A percentile compares a stretch with the other conserved stretches of the same genome.
phyloP scores from a whole-genome alignment of 345 rosid genomes.

The Rubroshorea leprosula region DNA sequence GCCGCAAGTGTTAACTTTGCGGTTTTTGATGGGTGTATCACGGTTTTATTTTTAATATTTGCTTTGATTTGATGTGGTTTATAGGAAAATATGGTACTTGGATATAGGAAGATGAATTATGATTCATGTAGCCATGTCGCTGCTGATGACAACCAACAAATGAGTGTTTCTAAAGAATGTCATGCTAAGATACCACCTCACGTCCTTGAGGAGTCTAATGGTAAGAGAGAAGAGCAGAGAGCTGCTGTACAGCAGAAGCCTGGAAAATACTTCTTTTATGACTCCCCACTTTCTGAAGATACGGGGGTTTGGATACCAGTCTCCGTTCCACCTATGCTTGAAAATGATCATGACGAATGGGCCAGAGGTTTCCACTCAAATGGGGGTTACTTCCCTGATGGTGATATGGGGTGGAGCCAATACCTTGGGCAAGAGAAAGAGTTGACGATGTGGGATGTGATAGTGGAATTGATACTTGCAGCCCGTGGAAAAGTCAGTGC shows the following conservation, averaged over 20 bases:
- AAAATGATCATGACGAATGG: conserved; percentile 61
- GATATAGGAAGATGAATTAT: conserved; percentile 9
- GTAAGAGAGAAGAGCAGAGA: conserved; percentile 16
- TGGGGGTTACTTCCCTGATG: conserved; percentile 91
- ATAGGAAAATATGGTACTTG: conserved; percentile 13
- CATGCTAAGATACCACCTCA: conserved; percentile 12
- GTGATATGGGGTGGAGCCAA: conserved; percentile 81
- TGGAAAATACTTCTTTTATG: conserved; percentile 80
- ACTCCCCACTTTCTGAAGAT: conserved; percentile 67
- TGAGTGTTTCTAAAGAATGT: conserved; percentile 13
- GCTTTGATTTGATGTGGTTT: neutral
- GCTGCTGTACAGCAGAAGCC: conserved; percentile 25
- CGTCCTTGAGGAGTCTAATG: conserved; percentile 6
- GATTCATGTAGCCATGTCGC: conserved; percentile 1
- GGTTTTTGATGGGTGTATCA: neutral
- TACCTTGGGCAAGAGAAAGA: conserved; percentile 57
- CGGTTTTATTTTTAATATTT: neutral
- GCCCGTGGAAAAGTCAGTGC: conserved; percentile 82
- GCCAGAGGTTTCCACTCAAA: conserved; percentile 47
- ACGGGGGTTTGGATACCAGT: conserved; percentile 97
- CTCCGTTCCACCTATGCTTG: conserved; percentile 90
- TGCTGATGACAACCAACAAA: conserved; percentile 14
- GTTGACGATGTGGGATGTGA: conserved; percentile 94
- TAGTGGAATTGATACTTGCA: conserved; percentile 72
- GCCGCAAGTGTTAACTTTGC: too few species aligned